Conservation (phyloP, 176 grass and related monocot genomes). For the Zea luxurians region DNA sequence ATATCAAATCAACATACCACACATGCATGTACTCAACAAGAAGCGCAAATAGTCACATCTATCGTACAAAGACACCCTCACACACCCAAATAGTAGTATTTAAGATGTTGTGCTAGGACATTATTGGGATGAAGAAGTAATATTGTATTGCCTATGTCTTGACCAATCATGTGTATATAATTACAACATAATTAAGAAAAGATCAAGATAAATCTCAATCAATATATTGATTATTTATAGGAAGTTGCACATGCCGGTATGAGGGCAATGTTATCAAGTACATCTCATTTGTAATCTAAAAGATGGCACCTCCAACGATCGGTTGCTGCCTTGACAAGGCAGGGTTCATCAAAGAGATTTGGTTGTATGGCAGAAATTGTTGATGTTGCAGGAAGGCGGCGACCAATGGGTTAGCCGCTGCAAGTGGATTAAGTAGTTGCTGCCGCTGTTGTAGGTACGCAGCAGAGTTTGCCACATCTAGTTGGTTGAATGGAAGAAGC, state of each 20-base stretch:
- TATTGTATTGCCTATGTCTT: neutral
- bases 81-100: neutral
- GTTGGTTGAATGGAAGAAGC: neutral
- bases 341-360: too few species aligned
- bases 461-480: neutral
- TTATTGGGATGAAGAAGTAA: neutral
- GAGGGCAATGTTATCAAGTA: neutral
- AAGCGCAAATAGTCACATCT: too few species aligned
- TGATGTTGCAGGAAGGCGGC: neutral
- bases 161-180: neutral
- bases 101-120: neutral
- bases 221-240: neutral
- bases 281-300: neutral
- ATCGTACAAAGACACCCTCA: too few species aligned
- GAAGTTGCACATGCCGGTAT: neutral
- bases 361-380: too few species aligned
- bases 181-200: neutral
- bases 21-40: too few species aligned
- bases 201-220: neutral
- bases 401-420: neutral
- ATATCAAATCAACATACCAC: too few species aligned
- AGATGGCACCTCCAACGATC: neutral
- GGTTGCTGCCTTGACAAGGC: neutral
- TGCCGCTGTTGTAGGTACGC: neutral
- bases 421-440: too few species aligned